A percentile compares a stretch with the other conserved stretches of the same genome.
Conservation (phyloP, 192 early-diverging fungal species). For the Podila horticola region DNA sequence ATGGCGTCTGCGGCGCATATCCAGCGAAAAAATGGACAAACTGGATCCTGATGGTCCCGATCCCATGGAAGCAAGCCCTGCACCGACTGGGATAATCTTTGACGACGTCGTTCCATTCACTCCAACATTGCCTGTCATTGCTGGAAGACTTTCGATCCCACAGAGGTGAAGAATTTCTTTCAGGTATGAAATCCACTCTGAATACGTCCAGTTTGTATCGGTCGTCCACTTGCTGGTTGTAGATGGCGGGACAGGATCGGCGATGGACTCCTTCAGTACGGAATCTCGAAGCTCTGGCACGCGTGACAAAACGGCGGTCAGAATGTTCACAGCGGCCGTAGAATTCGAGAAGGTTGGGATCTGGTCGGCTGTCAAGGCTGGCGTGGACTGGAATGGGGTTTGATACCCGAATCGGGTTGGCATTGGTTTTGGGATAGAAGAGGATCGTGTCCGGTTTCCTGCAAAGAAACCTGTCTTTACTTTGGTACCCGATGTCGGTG, state of each 20-base stretch:
- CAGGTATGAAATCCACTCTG: slow-evolving; percentile 38
- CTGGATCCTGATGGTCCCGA: slow-evolving; percentile 2
- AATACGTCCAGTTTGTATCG: slow-evolving; percentile 4
- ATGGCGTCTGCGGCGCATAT: slow-evolving; percentile 26
- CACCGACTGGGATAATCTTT: background rate
- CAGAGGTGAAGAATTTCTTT: slow-evolving; percentile 43
- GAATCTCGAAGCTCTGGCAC: slow-evolving; percentile 30
- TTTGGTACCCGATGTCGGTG: background rate
- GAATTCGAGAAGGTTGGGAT: slow-evolving; percentile 39
- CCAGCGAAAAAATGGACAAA: slow-evolving; percentile 29
- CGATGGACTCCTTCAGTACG: slow-evolving; percentile 25
- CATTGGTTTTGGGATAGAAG: slow-evolving; percentile 38
- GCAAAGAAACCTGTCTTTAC: slow-evolving; percentile 26
- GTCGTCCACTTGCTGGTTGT: background rate
- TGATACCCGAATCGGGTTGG: slow-evolving; percentile 12
- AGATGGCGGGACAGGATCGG: slow-evolving; percentile 6
- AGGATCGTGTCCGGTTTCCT: slow-evolving; percentile 23
- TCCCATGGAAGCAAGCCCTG: slow-evolving; percentile 7
- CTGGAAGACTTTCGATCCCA: slow-evolving; percentile 11
- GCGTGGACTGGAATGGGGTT: slow-evolving; percentile 5
- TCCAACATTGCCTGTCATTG: background rate
- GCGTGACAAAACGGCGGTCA: slow-evolving; percentile 17
- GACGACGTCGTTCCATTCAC: background rate
- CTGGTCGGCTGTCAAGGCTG: slow-evolving; percentile 17
- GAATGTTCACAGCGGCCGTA: slow-evolving; percentile 21